Evolutionary conservation across 495 filamentous ascomycete genomes (phyloP), one percentile per base, ranked within the genome.

Genomic region (Penicillium daleae): DNA sequence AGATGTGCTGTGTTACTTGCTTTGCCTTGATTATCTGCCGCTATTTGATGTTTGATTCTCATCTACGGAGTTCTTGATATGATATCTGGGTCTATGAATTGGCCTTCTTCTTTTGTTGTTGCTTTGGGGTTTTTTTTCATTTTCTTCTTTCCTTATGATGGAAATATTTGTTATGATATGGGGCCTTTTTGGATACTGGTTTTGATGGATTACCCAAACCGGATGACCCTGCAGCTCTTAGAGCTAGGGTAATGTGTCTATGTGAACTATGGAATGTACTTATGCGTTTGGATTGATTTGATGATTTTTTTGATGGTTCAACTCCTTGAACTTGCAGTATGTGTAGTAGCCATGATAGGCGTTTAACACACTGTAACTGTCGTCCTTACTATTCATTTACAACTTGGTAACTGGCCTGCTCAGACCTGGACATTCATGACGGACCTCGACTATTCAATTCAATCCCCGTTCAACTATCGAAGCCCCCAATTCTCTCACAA

Each of bases 121-220:
- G 61, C 56, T 49, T 26, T n/a, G n/a, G n/a, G n/a, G n/a, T n/a
- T n/a, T n/a, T n/a, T n/a, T n/a, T n/a, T n/a, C n/a, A n/a, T n/a
- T n/a, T n/a, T n/a, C n/a, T n/a, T 33, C 46, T 27, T 57, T 46
- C n/a, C 57, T 64, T 56, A 61, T 68, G 48, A 61, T 61, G 54
- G 59, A 66, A 61, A 64, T 67, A 57, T 57, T 63, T 63, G 53
- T 55, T 13, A 67, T 49, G 60, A 67, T 53, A 53, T 35, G 50
- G 50, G 31, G 49, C 3, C 44, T 48, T 9, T 27, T 27, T 19
- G n/a, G 24, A 26, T 52, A n/a, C 6, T 35, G 27, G 22, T 50
- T 56, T 17, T 33, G 39, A 19, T 48, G 40, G 22, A 48, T 33
- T 19, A 32, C 35, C n/a, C n/a, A n/a, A n/a, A n/a, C n/a, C n/a